Conservation (phyloP, 2,329 filamentous ascomycete genomes). For the Colletotrichum liriopes region DNA sequence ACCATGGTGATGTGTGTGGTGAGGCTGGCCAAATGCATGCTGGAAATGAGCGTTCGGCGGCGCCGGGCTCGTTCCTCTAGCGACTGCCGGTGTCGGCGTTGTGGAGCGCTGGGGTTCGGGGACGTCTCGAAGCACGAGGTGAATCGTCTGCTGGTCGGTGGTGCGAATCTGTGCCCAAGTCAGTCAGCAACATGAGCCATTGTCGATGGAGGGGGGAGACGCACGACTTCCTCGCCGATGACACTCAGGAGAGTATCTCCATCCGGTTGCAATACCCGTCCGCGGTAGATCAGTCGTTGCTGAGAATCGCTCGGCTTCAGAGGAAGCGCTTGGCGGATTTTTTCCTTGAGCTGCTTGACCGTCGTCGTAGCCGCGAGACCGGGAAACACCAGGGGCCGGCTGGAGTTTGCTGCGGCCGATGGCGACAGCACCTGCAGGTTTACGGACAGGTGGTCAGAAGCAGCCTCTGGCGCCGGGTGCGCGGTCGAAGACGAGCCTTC, state of each 20-base stretch:
- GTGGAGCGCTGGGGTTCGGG: slow-evolving; percentile 48
- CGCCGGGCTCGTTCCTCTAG: slow-evolving; percentile 46
- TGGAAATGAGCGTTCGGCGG: slow-evolving; percentile 42
- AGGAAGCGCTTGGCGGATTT: slow-evolving; percentile 67
- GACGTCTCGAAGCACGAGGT: slow-evolving; percentile 66
- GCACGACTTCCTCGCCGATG: slow-evolving; percentile 70
- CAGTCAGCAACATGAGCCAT: slow-evolving; percentile 35
- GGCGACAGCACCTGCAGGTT: slow-evolving; percentile 74
- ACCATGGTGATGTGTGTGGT: slow-evolving; percentile 46
- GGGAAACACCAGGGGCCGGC: slow-evolving; percentile 65
- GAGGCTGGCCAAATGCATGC: slow-evolving; percentile 45
- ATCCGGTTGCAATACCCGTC: slow-evolving; percentile 69
- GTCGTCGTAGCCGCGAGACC: slow-evolving; percentile 66
- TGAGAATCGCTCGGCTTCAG: slow-evolving; percentile 67
- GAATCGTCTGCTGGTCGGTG: slow-evolving; percentile 64
- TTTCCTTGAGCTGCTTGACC: slow-evolving; percentile 71
- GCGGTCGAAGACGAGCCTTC: slow-evolving; percentile 48
- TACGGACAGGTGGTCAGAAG: slow-evolving; percentile 58
- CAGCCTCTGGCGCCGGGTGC: slow-evolving; percentile 46
- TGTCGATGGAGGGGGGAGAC: slow-evolving; percentile 45
- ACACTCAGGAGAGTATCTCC: slow-evolving; percentile 70
- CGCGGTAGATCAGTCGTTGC: slow-evolving; percentile 74
- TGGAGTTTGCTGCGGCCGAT: slow-evolving; percentile 64
- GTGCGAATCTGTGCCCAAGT: slow-evolving; percentile 37
- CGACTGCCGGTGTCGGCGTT: slow-evolving; percentile 46